Conservation (phyloP, 1,284 basidiomycete species). For the Rhizoctonia solani region DNA sequence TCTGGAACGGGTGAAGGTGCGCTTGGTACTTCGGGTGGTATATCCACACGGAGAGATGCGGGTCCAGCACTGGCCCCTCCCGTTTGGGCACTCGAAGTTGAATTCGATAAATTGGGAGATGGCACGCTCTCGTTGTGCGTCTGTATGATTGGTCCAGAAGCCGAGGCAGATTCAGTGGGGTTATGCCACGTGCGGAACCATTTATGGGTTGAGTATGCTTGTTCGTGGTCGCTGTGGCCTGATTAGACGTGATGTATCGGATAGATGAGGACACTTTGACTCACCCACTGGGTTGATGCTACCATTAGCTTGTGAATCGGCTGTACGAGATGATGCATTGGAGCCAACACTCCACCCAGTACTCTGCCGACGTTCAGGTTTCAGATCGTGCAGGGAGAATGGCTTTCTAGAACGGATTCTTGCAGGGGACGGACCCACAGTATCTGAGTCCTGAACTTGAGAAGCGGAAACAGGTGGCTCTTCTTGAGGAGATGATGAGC, state of each 20-base stretch:
- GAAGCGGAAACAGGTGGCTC: neutral
- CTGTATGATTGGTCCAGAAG: too few species aligned
- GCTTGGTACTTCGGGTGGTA: neutral
- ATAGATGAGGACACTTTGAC: neutral
- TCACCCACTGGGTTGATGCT: neutral
- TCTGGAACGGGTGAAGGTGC: constrained; percentile 13
- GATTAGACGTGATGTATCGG: neutral
- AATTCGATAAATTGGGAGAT: constrained; percentile 2
- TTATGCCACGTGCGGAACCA: too few species aligned
- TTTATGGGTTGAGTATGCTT: too few species aligned
- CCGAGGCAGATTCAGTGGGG: too few species aligned
- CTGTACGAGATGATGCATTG: neutral
- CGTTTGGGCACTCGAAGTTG: neutral
- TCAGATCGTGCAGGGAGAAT: constrained; percentile 8
- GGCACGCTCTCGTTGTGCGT: neutral
- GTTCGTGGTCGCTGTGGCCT: neutral
- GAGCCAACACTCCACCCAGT: neutral
- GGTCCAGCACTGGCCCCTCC: neutral
- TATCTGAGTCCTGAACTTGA: neutral
- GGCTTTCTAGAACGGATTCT: neutral
- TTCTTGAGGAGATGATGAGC: neutral
- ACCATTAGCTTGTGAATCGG: neutral
- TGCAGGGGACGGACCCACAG: neutral
- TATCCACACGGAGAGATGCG: too few species aligned
- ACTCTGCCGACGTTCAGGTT: constrained; percentile 5